Evolutionary conservation across 768 basidiomycete genomes (phyloP).

Genomic region (Asterophora parasitica): DNA sequence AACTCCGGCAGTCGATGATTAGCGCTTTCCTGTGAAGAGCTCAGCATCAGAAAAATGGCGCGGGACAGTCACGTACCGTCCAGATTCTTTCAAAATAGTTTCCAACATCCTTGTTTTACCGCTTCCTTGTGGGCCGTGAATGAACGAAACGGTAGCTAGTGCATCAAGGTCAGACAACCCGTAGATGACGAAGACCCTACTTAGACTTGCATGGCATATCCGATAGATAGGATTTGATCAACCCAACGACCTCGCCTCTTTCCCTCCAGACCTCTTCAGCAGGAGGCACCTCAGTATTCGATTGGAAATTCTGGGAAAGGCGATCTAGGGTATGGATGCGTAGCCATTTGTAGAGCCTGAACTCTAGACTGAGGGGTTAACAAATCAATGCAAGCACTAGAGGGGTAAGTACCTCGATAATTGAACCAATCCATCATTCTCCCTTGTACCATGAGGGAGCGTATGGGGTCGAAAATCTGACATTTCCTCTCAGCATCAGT

Average conservation of each 20-base stretch:
- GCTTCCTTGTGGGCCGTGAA: slow-evolving; percentile 82
- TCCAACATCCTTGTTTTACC: slow-evolving; percentile 66
- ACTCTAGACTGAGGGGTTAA: slow-evolving; percentile 46
- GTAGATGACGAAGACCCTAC: no score
- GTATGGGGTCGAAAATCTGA: slow-evolving; percentile 90
- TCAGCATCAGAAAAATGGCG: background rate
- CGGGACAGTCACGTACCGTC: slow-evolving; percentile 37
- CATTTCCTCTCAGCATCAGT: background rate
- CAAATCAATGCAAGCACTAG: background rate
- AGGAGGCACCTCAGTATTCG: slow-evolving; percentile 23
- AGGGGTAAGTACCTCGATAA: slow-evolving; percentile 49
- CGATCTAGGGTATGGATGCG: slow-evolving; percentile 54
- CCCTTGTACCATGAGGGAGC: slow-evolving; percentile 75
- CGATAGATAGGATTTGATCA: slow-evolving; percentile 64
- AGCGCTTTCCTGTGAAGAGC: slow-evolving; percentile 51
- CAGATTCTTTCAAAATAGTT: slow-evolving; percentile 44
- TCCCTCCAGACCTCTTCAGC: slow-evolving; percentile 74
- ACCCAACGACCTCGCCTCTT: slow-evolving; percentile 67
- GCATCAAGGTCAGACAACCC: background rate
- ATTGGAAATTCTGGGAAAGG: slow-evolving; percentile 19
- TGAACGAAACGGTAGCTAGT: slow-evolving; percentile 67
- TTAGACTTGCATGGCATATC: slow-evolving; percentile 61
- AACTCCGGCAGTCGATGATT: slow-evolving; percentile 77
- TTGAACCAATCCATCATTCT: slow-evolving; percentile 86
- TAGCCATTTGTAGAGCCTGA: slow-evolving; percentile 72